These are phyloP conservation scores for Penicillium lividum DNA, from an alignment of 495 filamentous ascomycete species.

Conservation along the genomic window DNA sequence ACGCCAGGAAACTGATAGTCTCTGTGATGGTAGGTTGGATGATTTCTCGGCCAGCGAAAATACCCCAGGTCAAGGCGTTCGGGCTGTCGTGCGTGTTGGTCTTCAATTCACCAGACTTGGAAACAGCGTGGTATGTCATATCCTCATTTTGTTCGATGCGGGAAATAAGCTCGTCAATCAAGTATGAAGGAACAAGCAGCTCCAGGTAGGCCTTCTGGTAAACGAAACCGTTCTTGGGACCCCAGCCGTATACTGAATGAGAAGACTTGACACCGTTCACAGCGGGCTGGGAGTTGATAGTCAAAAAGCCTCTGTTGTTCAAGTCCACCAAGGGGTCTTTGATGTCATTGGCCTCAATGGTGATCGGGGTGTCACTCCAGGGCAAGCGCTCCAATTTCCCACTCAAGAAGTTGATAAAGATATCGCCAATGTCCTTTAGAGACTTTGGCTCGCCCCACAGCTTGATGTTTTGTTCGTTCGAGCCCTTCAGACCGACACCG, in stretches of 20 bases:
- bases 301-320: slow-evolving; percentile 84
- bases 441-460: slow-evolving; percentile 87
- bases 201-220: slow-evolving; percentile 99
- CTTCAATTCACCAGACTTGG: slow-evolving; percentile 72
- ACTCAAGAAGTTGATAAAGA: slow-evolving; percentile 82
- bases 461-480: slow-evolving; percentile 94
- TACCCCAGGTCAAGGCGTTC: slow-evolving; percentile 98
- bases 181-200: slow-evolving; percentile 75
- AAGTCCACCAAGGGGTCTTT: slow-evolving; percentile 73
- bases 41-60: slow-evolving; percentile 98
- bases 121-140: slow-evolving; percentile 91
- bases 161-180: slow-evolving; percentile 75
- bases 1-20: slow-evolving; percentile 94
- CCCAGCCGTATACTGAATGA: slow-evolving; percentile 89
- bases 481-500: slow-evolving; percentile 92
- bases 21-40: slow-evolving; percentile 99
- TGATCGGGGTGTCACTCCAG: slow-evolving; percentile 91
- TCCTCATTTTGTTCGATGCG: slow-evolving; percentile 78
- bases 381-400: slow-evolving; percentile 80
- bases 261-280: slow-evolving; percentile 90
- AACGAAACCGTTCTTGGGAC: slow-evolving; percentile 90
- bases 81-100: slow-evolving; percentile 86
- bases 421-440: slow-evolving; percentile 72
- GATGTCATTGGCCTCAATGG: slow-evolving; percentile 76
- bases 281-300: slow-evolving; percentile 97